Evolutionary conservation across 202 grass and related monocot species (phyloP).

Genomic region (Schoenoplectus triqueter): DNA sequence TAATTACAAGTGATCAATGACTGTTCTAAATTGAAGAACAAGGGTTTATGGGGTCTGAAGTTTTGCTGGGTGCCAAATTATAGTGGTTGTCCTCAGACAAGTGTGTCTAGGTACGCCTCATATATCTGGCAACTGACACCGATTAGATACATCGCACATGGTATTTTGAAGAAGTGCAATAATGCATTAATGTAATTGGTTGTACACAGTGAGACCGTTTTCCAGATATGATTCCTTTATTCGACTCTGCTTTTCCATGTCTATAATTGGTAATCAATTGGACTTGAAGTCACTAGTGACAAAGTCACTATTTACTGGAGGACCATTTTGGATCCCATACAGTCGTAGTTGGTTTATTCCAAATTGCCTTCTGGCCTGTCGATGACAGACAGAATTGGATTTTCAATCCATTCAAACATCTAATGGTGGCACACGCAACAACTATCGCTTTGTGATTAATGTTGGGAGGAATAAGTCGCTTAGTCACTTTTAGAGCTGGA

Average conservation of each 20-base stretch:
- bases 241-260: background rate
- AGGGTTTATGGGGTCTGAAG: background rate
- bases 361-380: background rate
- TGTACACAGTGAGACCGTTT: background rate
- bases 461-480: background rate
- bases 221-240: background rate
- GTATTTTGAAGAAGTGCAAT: background rate
- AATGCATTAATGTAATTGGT: background rate
- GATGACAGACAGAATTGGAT: background rate
- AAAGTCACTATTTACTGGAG: background rate
- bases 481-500: background rate
- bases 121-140: background rate
- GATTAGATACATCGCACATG: background rate
- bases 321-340: background rate
- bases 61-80: constrained; percentile 4
- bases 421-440: background rate
- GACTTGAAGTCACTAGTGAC: background rate
- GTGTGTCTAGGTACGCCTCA: background rate
- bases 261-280: background rate
- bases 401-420: background rate
- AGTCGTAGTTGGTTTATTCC: background rate
- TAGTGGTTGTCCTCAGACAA: background rate
- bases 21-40: background rate
- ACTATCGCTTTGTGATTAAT: background rate
- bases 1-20: background rate